Conservation (phyloP, 2,329 filamentous ascomycete species). For the Cladophialophora carrionii region DNA sequence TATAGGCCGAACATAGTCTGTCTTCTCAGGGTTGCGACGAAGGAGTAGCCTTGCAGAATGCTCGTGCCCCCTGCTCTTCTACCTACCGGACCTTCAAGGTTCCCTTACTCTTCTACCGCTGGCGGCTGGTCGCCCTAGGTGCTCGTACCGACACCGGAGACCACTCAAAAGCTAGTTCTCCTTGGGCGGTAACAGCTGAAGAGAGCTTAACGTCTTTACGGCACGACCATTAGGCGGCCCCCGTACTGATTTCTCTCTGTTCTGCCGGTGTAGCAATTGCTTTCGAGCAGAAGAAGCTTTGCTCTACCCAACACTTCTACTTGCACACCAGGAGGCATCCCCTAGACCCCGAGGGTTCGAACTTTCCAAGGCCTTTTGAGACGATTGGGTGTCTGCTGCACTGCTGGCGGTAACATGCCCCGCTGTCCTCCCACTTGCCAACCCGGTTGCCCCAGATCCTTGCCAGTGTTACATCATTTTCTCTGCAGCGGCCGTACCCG, state of each 20-base stretch:
- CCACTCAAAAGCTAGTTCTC: not conserved
- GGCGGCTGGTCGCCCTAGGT: not conserved
- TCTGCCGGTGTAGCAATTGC: not conserved
- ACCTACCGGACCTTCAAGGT: not conserved
- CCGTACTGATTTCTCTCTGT: not conserved
- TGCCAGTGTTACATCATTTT: conserved; percentile 19
- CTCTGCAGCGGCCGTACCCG: conserved; percentile 9
- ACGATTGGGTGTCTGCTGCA: not conserved
- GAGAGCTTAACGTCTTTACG: not conserved
- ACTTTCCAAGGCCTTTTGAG: not conserved
- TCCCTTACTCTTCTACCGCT: not conserved
- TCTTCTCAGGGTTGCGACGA: not conserved
- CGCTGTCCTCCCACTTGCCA: conserved; percentile 3
- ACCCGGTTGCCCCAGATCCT: conserved; percentile 12
- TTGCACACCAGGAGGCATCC: conserved; percentile 16
- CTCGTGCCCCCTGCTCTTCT: not conserved
- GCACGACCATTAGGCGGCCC: not conserved
- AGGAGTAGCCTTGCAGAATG: not conserved
- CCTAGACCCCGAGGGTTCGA: not conserved
- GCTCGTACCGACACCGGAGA: not conserved
- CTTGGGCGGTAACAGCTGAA: not conserved
- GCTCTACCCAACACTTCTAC: not conserved
- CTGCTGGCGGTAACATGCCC: not conserved
- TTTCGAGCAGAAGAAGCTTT: not conserved
- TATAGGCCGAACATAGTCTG: not conserved